phyloP scores from a whole-genome alignment of 148 eudicot species.

The Rhododendron kiyosumense region DNA sequence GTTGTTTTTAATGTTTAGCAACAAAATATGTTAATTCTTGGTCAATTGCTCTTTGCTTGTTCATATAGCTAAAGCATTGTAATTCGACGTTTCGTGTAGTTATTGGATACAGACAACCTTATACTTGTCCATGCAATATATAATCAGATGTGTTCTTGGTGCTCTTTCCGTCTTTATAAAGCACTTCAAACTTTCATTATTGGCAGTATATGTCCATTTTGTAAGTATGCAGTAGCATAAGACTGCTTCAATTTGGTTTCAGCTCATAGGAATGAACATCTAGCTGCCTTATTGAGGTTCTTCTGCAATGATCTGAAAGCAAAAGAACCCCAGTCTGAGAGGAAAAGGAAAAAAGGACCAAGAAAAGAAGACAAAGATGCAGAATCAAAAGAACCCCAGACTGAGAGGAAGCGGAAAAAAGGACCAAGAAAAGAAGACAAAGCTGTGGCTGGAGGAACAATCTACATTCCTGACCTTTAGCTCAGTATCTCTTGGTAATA shows the following conservation, averaged over 20 bases:
- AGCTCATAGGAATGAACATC: slow-evolving; percentile 87
- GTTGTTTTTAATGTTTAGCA: not conserved
- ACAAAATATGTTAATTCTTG: not conserved
- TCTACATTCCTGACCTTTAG: slow-evolving; percentile 40
- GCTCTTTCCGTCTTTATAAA: not conserved
- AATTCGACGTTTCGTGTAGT: not conserved
- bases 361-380: slow-evolving; percentile 51
- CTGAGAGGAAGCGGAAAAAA: slow-evolving; percentile 78
- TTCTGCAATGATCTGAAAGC: slow-evolving; percentile 73
- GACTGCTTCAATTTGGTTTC: slow-evolving; percentile 25
- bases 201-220: not conserved
- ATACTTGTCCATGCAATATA: not conserved
- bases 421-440: slow-evolving; percentile 60
- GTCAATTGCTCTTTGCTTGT: not conserved
- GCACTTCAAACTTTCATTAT: not conserved
- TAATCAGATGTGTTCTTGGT: not conserved
- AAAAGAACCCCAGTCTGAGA: slow-evolving; percentile 83
- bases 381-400: slow-evolving; percentile 74
- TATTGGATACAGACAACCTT: not conserved
- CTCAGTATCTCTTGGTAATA: slow-evolving; percentile 4
- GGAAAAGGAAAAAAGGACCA: slow-evolving; percentile 59
- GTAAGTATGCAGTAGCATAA: not conserved
- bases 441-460: slow-evolving; percentile 34
- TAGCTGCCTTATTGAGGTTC: slow-evolving; percentile 54
- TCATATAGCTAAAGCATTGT: not conserved